Percentiles rank a stretch among this genome's conserved stretches.
Evolutionary conservation across 2,329 filamentous ascomycete species (phyloP).

Genomic region (Ustilaginoidea virens): DNA sequence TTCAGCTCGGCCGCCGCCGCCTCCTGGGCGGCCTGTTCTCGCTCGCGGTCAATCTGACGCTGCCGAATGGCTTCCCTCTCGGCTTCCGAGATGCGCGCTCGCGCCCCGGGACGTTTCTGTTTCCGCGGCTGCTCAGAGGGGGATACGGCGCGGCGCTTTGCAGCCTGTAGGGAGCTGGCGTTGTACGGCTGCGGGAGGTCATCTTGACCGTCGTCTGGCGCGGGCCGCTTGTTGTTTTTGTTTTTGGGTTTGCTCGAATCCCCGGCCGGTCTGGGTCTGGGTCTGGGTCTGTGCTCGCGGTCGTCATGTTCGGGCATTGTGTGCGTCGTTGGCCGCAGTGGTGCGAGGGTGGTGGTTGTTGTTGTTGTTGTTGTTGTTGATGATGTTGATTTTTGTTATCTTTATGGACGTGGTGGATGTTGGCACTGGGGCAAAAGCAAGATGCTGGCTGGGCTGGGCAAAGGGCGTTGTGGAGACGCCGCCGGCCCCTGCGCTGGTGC

Average conservation of each 20-base stretch:
- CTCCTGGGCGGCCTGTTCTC: slow-evolving; percentile 21
- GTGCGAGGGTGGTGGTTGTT: too few relatives aligned
- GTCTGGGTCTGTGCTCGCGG: background rate
- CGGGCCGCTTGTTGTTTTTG: slow-evolving; percentile 16
- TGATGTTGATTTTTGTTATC: too few relatives aligned
- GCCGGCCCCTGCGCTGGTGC: too few relatives aligned
- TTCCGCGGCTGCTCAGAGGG: slow-evolving; percentile 44
- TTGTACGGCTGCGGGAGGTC: slow-evolving; percentile 45
- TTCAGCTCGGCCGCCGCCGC: slow-evolving; percentile 22
- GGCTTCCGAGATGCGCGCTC: slow-evolving; percentile 49
- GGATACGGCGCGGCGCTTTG: slow-evolving; percentile 42
- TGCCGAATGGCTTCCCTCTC: slow-evolving; percentile 54
- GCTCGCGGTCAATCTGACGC: slow-evolving; percentile 41
- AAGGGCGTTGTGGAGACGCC: too few relatives aligned
- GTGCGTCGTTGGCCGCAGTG: background rate
- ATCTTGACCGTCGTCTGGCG: slow-evolving; percentile 20
- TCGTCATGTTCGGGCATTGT: slow-evolving; percentile 1
- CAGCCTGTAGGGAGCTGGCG: slow-evolving; percentile 39
- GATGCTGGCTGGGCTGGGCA: too few relatives aligned
- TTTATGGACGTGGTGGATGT: too few relatives aligned
- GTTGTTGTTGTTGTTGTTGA: too few relatives aligned
- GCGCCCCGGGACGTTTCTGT: slow-evolving; percentile 51
- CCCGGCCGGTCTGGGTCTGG: background rate
- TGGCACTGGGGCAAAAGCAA: too few relatives aligned
- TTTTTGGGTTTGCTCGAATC: slow-evolving; percentile 2